Evolutionary conservation across 495 filamentous ascomycete species (phyloP), one percentile per base, ranked within the genome.

Genomic region (Penicillium arizonense): DNA sequence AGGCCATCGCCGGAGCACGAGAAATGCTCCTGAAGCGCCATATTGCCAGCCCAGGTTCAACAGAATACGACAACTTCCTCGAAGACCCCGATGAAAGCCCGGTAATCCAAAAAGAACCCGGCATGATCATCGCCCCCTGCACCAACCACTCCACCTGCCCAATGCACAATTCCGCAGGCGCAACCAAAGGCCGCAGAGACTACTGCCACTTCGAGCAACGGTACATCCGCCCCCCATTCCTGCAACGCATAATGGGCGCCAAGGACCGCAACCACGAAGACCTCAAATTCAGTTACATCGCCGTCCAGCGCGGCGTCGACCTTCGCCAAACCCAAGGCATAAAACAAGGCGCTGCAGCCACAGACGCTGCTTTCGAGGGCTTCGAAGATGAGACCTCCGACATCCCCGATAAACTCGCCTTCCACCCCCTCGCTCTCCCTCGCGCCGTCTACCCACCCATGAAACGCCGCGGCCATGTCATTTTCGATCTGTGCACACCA

Each of bases 101-200:
- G 3, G 66, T 71, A 18, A 59, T 74, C 1, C 46, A 71, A 21
- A 88, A 88, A 56, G 90, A 94, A 55, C 69, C 78, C 1, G 94
- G 91, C 55, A 91, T 92, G 85, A 97, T 98, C 58, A 80, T 98
- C 53, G 94, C 95, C 1, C 94, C 94, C 0, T 98, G 94, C 68
- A 98, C 94, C 1, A 96, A 91, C 71, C 95, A 97, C 66, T 72
- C 67, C 2, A 82, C 80, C 48, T 98, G 94, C 59, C 94, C 94
- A 0, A 91, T 98, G 86, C 97, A 95, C 61, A 74, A 80, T 32
- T 73, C 73, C 0, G 78, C 85, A 1, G 91, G 91, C 0, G 73
- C 84, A 21, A 79, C 77, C 42, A 72, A 73, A 35, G 87, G 88
- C 18, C 82, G 94, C 57, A 89, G 86, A 59, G 94, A 98, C 61